These are phyloP conservation scores for Phialophora expanda DNA, from an alignment of 2,329 filamentous ascomycete species.

Conservation along the genomic window DNA sequence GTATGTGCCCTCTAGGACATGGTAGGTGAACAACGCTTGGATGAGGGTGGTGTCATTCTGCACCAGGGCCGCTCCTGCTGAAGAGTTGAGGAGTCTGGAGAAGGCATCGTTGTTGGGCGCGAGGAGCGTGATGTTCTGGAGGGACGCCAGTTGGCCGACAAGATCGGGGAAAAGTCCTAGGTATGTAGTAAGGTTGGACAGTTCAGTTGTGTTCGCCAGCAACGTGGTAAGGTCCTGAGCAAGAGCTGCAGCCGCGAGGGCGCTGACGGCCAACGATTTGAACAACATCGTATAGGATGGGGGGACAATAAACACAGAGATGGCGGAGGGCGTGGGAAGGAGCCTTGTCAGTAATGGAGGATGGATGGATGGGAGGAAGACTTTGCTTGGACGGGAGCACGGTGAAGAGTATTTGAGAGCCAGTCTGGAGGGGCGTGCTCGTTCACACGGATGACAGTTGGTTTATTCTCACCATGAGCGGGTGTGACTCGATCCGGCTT, in stretches of 20 bases:
- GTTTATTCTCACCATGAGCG: slow-evolving; percentile 3
- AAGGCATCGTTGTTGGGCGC: slow-evolving; percentile 63
- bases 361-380: neutral
- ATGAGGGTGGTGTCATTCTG: slow-evolving; percentile 37
- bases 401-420: slow-evolving; percentile 10
- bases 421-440: neutral
- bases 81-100: slow-evolving; percentile 46
- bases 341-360: neutral
- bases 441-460: slow-evolving; percentile 1
- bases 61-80: slow-evolving; percentile 41
- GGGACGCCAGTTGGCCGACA: slow-evolving; percentile 41
- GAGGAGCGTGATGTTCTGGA: slow-evolving; percentile 62
- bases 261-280: slow-evolving; percentile 36
- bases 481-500: neutral
- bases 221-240: slow-evolving; percentile 36
- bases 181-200: slow-evolving; percentile 36
- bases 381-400: slow-evolving; percentile 1
- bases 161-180: slow-evolving; percentile 31
- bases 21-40: slow-evolving; percentile 61
- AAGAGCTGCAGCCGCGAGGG: slow-evolving; percentile 35
- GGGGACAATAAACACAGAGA: slow-evolving; percentile 1
- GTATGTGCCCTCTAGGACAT: slow-evolving; percentile 62
- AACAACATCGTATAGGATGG: slow-evolving; percentile 37
- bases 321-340: neutral
- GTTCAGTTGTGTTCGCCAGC: slow-evolving; percentile 24